Conservation (phyloP, 1,284 basidiomycete species). For the Boletus mariae region DNA sequence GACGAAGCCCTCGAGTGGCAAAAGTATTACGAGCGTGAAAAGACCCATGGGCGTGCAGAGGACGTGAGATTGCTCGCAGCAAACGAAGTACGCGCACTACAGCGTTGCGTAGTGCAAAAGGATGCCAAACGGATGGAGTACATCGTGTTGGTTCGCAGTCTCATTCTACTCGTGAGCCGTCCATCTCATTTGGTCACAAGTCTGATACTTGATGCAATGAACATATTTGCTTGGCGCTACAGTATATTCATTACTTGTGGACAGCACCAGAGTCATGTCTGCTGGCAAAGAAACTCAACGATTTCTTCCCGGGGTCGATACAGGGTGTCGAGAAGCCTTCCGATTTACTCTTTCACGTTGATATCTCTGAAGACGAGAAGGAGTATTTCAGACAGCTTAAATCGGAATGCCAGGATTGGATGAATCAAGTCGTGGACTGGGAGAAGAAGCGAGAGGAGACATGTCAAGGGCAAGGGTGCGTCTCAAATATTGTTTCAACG, state of each 20-base stretch:
- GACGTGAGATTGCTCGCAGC: constrained; percentile 17
- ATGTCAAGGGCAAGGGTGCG: constrained; percentile 20
- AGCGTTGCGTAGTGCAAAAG: constrained; percentile 12
- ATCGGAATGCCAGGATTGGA: constrained; percentile 21
- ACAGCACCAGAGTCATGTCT: constrained; percentile 30
- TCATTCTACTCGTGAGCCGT: constrained; percentile 20
- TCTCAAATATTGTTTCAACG: background rate
- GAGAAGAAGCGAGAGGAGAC: constrained; percentile 20
- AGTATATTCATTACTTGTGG: constrained; percentile 26
- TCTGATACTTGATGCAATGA: background rate
- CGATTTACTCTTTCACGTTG: constrained; percentile 29
- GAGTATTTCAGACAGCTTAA: constrained; percentile 24
- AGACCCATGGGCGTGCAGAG: background rate
- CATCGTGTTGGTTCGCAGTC: constrained; percentile 32
- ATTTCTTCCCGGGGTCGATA: constrained; percentile 41
- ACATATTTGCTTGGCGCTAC: too few relatives aligned
- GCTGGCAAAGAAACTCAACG: constrained; percentile 38
- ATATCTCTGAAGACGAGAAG: constrained; percentile 32
- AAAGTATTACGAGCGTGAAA: constrained; percentile 26
- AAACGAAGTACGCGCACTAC: constrained; percentile 14
- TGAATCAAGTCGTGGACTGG: constrained; percentile 29
- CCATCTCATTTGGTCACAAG: background rate
- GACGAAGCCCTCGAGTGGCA: constrained; percentile 35
- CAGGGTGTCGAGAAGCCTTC: constrained; percentile 17
- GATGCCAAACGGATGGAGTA: constrained; percentile 33